Base-by-base conservation (phyloP, 345 rosid species). In the Pugionium cornutum region DNA sequence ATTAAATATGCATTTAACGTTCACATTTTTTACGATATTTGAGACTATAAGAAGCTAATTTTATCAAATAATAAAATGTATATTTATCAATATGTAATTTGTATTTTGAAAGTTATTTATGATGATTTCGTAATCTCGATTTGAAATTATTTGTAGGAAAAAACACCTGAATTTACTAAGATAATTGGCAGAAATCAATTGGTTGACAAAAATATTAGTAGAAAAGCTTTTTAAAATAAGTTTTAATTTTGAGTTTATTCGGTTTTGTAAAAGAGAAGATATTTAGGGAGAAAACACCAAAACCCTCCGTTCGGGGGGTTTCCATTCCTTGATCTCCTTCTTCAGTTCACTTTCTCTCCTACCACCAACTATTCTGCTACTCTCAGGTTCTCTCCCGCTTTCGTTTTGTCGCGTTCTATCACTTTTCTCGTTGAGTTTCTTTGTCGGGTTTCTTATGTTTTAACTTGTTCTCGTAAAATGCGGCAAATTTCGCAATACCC, bases 201-300 rank as follows among this genome's bases (percentile, higher is more conserved):
- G 18, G 18, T 18, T 18, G 18, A 18, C 18, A 18, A 18, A 18
- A 18, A 18, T 18, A 18, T 18, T 18, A 18, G 18, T 18, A 18
- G 18, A 18, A 18, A 18, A 18, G 18, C 18, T 18, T 18, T 18
- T 18, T 18, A 18, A 18, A 18, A 18, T 18, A 18, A 18, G 0
- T 18, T 18, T 18, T 18, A 18, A 18, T 18, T 54, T 54, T 54
- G 3, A 8, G 33, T 11, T 51, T 31, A 30, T 29, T 51, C 0
- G 43, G 43, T 10, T 28, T 65, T 55, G 10, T 37, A 57, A 47
- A 40, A 55, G 52, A 49, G 64, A 55, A 18, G 75, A 71, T 64
- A 39, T 56, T 64, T 64, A 72, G 45, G 8, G 35, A 66, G 72
- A 59, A 59, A 73, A 59, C 67, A 66, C 55, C 72, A 65, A 73